phyloP scores from a whole-genome alignment of 148 eudicot genomes.

The Selenicereus undatus region DNA sequence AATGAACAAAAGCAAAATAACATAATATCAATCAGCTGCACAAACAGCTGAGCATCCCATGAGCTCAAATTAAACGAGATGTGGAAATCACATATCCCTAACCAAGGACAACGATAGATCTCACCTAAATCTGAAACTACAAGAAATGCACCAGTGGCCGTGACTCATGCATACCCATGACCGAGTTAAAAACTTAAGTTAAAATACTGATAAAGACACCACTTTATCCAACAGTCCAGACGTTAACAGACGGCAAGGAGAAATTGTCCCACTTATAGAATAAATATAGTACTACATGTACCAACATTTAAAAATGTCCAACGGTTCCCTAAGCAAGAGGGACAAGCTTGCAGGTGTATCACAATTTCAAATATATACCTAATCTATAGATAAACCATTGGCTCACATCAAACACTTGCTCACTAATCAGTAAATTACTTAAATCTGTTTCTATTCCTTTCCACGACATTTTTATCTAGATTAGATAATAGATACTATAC shows the following conservation, averaged over 20 bases:
- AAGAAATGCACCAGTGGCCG: not conserved
- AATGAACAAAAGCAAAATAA: not conserved
- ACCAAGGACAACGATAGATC: not conserved
- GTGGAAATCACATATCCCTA: no score
- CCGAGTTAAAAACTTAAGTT: not conserved
- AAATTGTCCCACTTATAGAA: not conserved
- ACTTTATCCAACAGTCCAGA: slow-evolving; percentile 9
- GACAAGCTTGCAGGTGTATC: not conserved
- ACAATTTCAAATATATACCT: not conserved
- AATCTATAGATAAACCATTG: not conserved
- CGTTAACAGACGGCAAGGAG: not conserved
- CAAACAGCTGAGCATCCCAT: not conserved
- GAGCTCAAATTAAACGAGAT: not conserved
- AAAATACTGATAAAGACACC: not conserved
- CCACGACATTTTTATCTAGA: not conserved
- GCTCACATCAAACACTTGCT: not conserved
- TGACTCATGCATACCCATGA: not conserved
- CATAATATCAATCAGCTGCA: not conserved
- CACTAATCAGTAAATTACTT: not conserved
- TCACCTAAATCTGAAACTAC: not conserved
- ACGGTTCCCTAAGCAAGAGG: not conserved
- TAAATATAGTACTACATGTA: slow-evolving; percentile 11
- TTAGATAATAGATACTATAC: not conserved
- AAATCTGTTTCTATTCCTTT: not conserved
- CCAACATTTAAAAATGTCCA: not conserved